Conservation (phyloP, 2,329 filamentous ascomycete genomes). For the Xylaria hypoxylon region DNA sequence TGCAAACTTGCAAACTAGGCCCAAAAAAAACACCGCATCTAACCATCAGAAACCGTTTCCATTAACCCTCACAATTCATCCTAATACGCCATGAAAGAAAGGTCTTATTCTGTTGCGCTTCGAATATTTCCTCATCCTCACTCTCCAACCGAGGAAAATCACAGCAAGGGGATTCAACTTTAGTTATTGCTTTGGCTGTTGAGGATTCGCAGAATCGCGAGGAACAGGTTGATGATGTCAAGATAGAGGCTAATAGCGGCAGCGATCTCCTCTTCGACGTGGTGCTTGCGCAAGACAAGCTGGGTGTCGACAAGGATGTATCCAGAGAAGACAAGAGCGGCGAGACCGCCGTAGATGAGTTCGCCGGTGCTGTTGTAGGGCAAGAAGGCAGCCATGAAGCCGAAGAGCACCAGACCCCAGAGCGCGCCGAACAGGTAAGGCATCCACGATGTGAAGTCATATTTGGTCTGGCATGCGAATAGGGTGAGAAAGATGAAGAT, state of each 20-base stretch:
- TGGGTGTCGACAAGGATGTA: slow-evolving; percentile 98
- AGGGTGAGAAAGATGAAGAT: slow-evolving; percentile 83
- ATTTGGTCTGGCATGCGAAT: slow-evolving; percentile 97
- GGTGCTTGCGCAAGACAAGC: slow-evolving; percentile 93
- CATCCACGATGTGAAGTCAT: slow-evolving; percentile 98
- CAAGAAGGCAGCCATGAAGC: slow-evolving; percentile 92
- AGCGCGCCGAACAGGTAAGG: slow-evolving; percentile 92
- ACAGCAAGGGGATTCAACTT: neutral
- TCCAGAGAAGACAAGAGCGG: slow-evolving; percentile 88
- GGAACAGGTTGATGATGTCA: slow-evolving; percentile 96
- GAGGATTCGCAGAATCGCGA: slow-evolving; percentile 93
- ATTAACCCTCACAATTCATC: slow-evolving; percentile 8
- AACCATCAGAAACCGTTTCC: slow-evolving; percentile 3
- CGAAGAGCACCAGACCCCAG: slow-evolving; percentile 91
- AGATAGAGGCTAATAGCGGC: slow-evolving; percentile 95
- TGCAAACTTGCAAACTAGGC: neutral
- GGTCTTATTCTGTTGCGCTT: neutral
- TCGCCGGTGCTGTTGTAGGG: slow-evolving; percentile 84
- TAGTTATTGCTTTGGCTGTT: slow-evolving; percentile 97
- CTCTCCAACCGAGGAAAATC: neutral
- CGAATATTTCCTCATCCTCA: neutral
- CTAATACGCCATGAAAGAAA: slow-evolving; percentile 18
- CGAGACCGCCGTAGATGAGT: slow-evolving; percentile 83
- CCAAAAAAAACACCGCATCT: neutral
- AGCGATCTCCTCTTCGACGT: slow-evolving; percentile 97